These are phyloP conservation scores for Kwoniella sp. DNA, from an alignment of 768 basidiomycete genomes.

Conservation along the genomic window DNA sequence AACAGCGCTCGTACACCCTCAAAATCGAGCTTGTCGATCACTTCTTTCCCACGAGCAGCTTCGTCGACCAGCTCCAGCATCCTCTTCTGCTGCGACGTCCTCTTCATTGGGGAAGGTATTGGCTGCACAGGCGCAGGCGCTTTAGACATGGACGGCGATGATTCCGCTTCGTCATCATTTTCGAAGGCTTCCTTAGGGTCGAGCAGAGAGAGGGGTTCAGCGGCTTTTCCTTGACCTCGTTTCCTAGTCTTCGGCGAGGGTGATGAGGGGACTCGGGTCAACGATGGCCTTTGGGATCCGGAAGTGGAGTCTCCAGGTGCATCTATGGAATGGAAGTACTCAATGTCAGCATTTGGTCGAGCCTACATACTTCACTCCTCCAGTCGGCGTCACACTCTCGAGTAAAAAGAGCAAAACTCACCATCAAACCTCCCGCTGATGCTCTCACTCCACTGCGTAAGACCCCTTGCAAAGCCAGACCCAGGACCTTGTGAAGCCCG, in stretches of 20 bases:
- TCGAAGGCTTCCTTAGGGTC: background rate
- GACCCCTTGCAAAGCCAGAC: background rate
- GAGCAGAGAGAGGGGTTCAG: background rate
- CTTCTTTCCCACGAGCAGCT: constrained; percentile 28
- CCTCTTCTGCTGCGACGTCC: constrained; percentile 31
- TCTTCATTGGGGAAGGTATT: constrained; percentile 10
- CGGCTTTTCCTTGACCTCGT: background rate
- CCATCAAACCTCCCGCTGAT: constrained; percentile 37
- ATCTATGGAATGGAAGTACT: constrained; percentile 17
- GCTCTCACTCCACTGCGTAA: constrained; percentile 6
- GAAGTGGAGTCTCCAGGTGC: constrained; percentile 25
- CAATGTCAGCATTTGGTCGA: background rate
- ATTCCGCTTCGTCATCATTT: background rate
- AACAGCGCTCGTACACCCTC: constrained; percentile 34
- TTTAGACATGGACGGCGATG: background rate
- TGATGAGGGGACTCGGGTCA: background rate
- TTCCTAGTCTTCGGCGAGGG: constrained; percentile 10
- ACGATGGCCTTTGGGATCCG: background rate
- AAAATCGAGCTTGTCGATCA: constrained; percentile 40
- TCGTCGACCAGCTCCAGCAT: constrained; percentile 40
- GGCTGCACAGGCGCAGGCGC: background rate
- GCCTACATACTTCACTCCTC: too few species aligned
- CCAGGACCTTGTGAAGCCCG: constrained; percentile 3
- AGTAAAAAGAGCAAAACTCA: constrained; percentile 13
- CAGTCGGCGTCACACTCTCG: too few species aligned